Conservation (phyloP, 306 rosid genomes). For the Mucuna pruriens region DNA sequence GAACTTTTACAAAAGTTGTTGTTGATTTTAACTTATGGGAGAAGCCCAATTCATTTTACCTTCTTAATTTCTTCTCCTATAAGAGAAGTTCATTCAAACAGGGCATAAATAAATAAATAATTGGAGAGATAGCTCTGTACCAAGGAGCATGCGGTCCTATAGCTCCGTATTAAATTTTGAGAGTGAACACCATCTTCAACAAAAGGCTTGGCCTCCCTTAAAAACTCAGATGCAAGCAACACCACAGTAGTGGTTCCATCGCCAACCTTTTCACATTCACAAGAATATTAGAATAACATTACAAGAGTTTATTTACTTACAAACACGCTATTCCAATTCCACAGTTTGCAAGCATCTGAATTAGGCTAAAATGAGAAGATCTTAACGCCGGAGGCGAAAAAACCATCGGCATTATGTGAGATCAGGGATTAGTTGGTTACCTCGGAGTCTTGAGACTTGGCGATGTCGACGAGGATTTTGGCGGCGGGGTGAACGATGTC, state of each 20-base stretch:
- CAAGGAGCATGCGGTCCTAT: conserved; percentile 76
- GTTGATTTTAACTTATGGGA: not conserved
- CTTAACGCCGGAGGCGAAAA: not conserved
- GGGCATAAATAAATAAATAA: not conserved
- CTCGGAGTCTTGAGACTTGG: conserved; percentile 98
- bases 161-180: conserved; percentile 89
- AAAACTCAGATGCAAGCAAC: conserved; percentile 91
- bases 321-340: not conserved
- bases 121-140: conserved; percentile 38
- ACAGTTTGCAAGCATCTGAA: conserved; percentile 11
- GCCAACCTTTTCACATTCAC: conserved; percentile 72
- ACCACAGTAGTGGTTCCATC: conserved; percentile 99
- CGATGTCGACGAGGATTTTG: conserved; percentile 94
- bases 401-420: not conserved
- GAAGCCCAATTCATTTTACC: not conserved
- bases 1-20: not conserved
- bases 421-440: conserved; percentile 39
- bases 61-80: not conserved
- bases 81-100: not conserved
- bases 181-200: conserved; percentile 97
- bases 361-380: not conserved
- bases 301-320: not conserved
- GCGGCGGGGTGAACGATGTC: conserved; percentile 98
- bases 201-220: conserved; percentile 96
- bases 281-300: not conserved